A percentile compares a stretch with the other conserved stretches of the same genome.
phyloP scores from a whole-genome alignment of 495 filamentous ascomycete species.

The Chaetomium fimeti region DNA sequence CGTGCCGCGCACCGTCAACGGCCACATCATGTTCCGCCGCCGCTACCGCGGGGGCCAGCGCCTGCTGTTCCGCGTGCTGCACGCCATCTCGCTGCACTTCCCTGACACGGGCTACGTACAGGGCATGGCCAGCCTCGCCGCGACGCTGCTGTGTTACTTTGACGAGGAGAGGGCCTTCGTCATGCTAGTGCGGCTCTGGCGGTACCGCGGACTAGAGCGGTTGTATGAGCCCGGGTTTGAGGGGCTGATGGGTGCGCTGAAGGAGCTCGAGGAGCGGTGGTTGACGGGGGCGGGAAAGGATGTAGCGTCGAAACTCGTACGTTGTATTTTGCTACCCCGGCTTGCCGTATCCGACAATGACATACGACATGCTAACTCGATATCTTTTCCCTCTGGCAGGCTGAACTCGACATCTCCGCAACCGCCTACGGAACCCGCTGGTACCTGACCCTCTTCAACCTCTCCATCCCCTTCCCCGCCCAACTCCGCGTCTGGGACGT shows the following conservation, averaged over 20 bases:
- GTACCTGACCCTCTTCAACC: conserved; percentile 98
- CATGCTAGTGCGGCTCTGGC: conserved; percentile 92
- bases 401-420: conserved; percentile 74
- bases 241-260: conserved; percentile 82
- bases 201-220: conserved; percentile 77
- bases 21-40: conserved; percentile 95
- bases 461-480: conserved; percentile 91
- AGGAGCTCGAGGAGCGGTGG: conserved; percentile 88
- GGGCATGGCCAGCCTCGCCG: conserved; percentile 92
- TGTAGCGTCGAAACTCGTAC: conserved; percentile 74
- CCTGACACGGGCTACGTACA: conserved; percentile 95
- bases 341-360: neutral
- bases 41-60: conserved; percentile 90
- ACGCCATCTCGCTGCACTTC: conserved; percentile 84
- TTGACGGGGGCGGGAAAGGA: conserved; percentile 66
- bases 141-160: conserved; percentile 93
- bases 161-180: conserved; percentile 93
- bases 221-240: conserved; percentile 83
- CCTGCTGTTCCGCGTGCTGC: conserved; percentile 87
- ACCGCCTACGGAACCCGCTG: conserved; percentile 94
- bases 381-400: conserved; percentile 46
- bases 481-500: conserved; percentile 99
- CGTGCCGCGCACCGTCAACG: conserved; percentile 90
- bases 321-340: conserved; percentile 34
- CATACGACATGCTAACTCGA: conserved; percentile 8